Conservation (phyloP, 116 monocot species). For the Cymodocea nodosa region DNA sequence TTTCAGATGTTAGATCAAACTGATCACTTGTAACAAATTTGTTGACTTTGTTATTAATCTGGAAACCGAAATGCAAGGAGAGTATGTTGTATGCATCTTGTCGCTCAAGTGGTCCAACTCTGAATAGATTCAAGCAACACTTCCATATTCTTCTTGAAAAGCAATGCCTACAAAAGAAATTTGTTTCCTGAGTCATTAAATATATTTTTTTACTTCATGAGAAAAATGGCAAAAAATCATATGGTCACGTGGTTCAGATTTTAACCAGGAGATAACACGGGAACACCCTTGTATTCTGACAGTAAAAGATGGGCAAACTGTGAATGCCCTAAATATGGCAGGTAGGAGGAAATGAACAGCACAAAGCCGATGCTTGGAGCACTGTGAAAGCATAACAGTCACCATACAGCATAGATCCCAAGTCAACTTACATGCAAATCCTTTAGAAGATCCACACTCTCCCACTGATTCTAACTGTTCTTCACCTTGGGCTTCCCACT, state of each 20-base stretch:
- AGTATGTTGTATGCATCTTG: conserved; percentile 58
- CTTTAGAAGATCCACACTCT: not conserved
- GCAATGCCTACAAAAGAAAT: conserved; percentile 21
- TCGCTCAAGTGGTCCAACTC: conserved; percentile 46
- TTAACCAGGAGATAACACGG: conserved; percentile 35
- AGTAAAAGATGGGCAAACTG: conserved; percentile 15
- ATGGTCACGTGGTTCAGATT: not conserved
- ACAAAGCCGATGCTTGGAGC: conserved; percentile 24
- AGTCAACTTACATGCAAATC: conserved; percentile 32
- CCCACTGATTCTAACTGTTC: conserved; percentile 6
- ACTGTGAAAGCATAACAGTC: conserved; percentile 27
- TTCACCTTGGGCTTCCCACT: not conserved
- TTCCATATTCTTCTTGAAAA: conserved; percentile 54
- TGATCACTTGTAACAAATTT: conserved; percentile 7
- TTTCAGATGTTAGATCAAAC: conserved; percentile 32
- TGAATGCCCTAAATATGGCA: conserved; percentile 27
- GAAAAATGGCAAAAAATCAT: not conserved
- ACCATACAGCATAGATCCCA: conserved; percentile 47
- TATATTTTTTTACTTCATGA: not conserved
- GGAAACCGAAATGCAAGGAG: conserved; percentile 34
- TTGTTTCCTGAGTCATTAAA: not conserved
- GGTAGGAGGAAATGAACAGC: conserved; percentile 54
- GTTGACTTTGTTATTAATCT: not conserved
- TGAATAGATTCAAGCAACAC: conserved; percentile 44
- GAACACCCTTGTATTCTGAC: conserved; percentile 18